These are phyloP conservation scores for Suhomyces sp. DNA, from an alignment of 805 yeast species.

Conservation along the genomic window DNA sequence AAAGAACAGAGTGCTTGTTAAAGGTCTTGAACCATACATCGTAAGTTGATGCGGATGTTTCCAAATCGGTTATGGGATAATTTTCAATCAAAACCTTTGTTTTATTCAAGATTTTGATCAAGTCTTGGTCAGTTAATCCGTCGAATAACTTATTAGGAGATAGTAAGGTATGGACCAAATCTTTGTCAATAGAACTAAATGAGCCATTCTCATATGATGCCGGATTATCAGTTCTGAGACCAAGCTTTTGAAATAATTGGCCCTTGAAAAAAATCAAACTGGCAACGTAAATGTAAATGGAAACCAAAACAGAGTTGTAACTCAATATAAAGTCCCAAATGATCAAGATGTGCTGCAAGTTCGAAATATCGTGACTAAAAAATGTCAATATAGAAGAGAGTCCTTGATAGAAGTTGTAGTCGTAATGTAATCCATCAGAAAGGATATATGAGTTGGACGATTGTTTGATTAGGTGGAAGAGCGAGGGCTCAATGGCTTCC, in stretches of 20 bases:
- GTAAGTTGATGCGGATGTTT: constrained; percentile 22
- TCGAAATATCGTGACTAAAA: constrained; percentile 68
- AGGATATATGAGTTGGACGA: constrained; percentile 23
- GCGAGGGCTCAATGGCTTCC: constrained; percentile 43
- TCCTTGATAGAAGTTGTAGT: constrained; percentile 50
- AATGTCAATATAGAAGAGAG: constrained; percentile 76
- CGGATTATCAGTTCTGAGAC: constrained; percentile 6
- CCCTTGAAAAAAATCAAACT: constrained; percentile 48
- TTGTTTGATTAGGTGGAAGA: constrained; percentile 45
- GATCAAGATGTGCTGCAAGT: constrained; percentile 47
- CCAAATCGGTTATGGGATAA: constrained; percentile 22
- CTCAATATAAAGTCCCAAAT: constrained; percentile 72
- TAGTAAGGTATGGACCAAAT: constrained; percentile 33
- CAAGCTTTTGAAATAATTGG: constrained; percentile 35
- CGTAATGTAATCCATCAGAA: constrained; percentile 28
- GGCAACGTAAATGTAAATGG: constrained; percentile 62
- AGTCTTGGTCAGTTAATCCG: constrained; percentile 25
- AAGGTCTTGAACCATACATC: constrained; percentile 36
- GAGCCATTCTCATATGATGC: constrained; percentile 4
- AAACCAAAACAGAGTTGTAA: constrained; percentile 51
- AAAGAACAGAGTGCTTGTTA: constrained; percentile 32
- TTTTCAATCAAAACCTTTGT: constrained; percentile 26
- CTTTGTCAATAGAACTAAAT: constrained; percentile 25
- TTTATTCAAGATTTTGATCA: constrained; percentile 25
- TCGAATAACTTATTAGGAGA: constrained; percentile 34